These are phyloP conservation scores for Trichaptum fuscoviolaceum DNA, from an alignment of 768 basidiomycete species.

Conservation along the genomic window DNA sequence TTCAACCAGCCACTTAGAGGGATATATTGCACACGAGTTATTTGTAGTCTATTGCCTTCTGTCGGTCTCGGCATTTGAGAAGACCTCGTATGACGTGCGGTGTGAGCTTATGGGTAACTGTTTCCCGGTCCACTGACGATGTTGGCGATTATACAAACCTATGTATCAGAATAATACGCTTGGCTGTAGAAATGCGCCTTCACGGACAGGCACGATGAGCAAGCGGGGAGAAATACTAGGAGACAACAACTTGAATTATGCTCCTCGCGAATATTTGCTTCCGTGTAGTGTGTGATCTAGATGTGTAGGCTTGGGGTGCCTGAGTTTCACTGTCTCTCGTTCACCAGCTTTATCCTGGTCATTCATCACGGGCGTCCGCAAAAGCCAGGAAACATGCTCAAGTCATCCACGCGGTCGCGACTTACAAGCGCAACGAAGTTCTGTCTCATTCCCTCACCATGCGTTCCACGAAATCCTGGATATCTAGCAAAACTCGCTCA, in stretches of 20 bases:
- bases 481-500: not conserved
- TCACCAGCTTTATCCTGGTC: not conserved
- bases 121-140: too few relatives aligned
- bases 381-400: not conserved
- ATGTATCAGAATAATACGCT: too few relatives aligned
- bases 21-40: not conserved
- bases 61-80: not conserved
- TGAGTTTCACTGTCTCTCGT: not conserved
- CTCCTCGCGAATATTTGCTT: not conserved
- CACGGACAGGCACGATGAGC: too few relatives aligned
- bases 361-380: not conserved
- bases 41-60: not conserved
- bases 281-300: not conserved
- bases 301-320: not conserved
- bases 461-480: not conserved
- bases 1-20: not conserved
- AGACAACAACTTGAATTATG: too few relatives aligned
- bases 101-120: too few relatives aligned
- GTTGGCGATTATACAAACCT: too few relatives aligned
- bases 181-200: too few relatives aligned
- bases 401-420: not conserved
- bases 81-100: not conserved
- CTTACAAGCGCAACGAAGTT: not conserved
- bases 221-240: too few relatives aligned
- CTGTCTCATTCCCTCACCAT: not conserved